Conservation (phyloP, 495 filamentous ascomycete genomes). For the Tuber magnatum region DNA sequence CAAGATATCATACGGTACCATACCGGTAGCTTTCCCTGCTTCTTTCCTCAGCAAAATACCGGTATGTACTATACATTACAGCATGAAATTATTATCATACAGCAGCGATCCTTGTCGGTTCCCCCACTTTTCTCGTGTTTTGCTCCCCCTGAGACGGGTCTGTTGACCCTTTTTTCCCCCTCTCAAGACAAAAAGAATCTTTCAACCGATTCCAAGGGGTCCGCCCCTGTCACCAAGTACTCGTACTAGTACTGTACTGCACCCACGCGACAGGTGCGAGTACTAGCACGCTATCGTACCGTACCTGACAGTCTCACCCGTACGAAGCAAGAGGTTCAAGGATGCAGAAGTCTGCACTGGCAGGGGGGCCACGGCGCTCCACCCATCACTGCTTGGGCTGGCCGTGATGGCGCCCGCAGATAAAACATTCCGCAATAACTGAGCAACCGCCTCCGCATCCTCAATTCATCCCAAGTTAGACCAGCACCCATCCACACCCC, state of each 20-base stretch:
- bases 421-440: constrained; percentile 3
- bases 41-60: not conserved
- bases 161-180: not conserved
- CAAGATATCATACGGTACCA: not conserved
- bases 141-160: too few species aligned
- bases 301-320: not conserved
- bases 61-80: not conserved
- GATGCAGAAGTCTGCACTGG: not conserved
- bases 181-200: too few species aligned
- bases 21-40: not conserved
- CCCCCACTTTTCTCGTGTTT: not conserved
- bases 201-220: not conserved
- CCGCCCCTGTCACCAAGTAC: too few species aligned
- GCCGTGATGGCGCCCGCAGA: not conserved
- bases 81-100: not conserved
- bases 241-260: not conserved
- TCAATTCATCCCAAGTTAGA: not conserved
- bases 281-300: not conserved
- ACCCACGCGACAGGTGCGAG: too few species aligned
- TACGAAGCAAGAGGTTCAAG: not conserved
- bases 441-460: not conserved
- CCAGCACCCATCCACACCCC: too few species aligned
- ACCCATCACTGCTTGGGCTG: not conserved
- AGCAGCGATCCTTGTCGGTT: too few species aligned
- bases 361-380: not conserved